Percentiles rank a stretch among this genome's conserved stretches.
phyloP scores from a whole-genome alignment of 164 flowering plant species.

The Nymphaea thermarum region DNA sequence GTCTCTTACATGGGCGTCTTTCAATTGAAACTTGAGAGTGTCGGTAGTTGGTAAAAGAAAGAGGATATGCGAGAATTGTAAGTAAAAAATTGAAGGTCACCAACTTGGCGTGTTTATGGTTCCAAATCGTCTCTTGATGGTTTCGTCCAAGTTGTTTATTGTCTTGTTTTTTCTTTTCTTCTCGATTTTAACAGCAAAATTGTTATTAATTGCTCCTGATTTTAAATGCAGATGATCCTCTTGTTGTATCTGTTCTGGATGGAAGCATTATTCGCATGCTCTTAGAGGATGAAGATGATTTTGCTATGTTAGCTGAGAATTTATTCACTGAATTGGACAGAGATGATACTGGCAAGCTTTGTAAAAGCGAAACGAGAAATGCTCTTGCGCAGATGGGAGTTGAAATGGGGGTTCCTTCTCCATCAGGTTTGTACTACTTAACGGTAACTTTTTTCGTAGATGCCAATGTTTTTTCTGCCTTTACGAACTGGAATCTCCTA shows the following conservation, averaged over 20 bases:
- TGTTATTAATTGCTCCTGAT: too few species aligned
- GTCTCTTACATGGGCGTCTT: too few species aligned
- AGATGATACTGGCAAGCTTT: conserved; percentile 60
- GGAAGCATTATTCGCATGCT: conserved; percentile 34
- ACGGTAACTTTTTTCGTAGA: background rate
- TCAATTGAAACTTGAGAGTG: too few species aligned
- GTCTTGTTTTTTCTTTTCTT: too few species aligned
- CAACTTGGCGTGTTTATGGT: too few species aligned
- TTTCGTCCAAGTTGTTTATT: too few species aligned
- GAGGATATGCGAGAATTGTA: too few species aligned
- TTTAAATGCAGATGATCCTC: conserved; percentile 43
- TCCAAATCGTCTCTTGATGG: too few species aligned
- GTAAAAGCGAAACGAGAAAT: conserved; percentile 35
- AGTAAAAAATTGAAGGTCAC: too few species aligned
- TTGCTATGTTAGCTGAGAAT: conserved; percentile 75
- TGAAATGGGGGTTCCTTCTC: conserved; percentile 66
- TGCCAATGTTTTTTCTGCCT: background rate
- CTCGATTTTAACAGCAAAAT: too few species aligned
- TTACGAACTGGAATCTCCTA: background rate
- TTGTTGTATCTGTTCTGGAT: conserved; percentile 46
- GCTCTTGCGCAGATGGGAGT: conserved; percentile 62
- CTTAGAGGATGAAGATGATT: conserved; percentile 82
- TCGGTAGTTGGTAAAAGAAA: too few species aligned
- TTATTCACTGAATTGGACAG: conserved; percentile 62
- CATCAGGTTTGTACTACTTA: conserved; percentile 32